phyloP scores from a whole-genome alignment of 345 rosid species.

The Gossypium mustelinum region DNA sequence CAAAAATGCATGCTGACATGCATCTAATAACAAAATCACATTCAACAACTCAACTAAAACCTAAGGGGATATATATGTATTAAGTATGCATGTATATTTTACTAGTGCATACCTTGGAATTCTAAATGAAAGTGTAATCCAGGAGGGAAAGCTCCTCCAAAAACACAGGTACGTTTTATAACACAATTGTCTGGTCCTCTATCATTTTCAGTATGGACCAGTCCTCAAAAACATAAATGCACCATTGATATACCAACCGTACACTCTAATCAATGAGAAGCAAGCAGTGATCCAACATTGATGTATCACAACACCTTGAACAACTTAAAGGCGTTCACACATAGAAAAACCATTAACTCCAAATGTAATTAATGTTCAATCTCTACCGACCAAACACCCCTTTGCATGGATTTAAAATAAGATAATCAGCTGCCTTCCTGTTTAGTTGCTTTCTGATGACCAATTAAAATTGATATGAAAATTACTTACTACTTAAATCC shows the following conservation, averaged over 20 bases:
- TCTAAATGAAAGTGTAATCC: neutral
- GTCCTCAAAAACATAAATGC: too few relatives aligned
- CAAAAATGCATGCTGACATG: neutral
- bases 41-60: neutral
- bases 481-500: neutral
- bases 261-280: neutral
- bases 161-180: neutral
- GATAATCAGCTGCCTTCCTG: neutral
- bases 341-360: neutral
- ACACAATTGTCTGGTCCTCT: too few relatives aligned
- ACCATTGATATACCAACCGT: too few relatives aligned
- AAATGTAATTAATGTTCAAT: neutral
- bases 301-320: neutral
- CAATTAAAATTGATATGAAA: neutral
- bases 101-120: neutral
- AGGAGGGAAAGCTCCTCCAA: neutral
- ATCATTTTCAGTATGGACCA: too few relatives aligned
- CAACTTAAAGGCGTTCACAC: neutral
- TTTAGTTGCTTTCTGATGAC: neutral
- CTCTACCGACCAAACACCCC: neutral
- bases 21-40: neutral
- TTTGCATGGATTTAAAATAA: neutral
- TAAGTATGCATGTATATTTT: neutral
- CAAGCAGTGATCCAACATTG: constrained; percentile 2
- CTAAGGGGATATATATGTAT: neutral